These are phyloP conservation scores for Blastocrithidia nonstop DNA, from an alignment of 208 protist species.

Conservation along the genomic window DNA sequence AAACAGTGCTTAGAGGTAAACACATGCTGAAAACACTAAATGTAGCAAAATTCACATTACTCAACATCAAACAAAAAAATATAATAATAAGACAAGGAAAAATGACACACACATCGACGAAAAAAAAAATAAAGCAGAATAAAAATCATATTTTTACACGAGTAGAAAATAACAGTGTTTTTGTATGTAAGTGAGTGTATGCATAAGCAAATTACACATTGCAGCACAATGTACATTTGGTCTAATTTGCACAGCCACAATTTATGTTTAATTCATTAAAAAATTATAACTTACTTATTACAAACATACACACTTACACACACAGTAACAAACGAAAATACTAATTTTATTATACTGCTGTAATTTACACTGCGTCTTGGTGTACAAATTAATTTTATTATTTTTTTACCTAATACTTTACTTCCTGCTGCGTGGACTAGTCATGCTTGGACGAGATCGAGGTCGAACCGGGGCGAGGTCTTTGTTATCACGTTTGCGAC, in stretches of 20 bases:
- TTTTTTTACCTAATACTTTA: neutral
- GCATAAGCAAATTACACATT: neutral
- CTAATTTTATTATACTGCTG: neutral
- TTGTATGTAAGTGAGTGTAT: constrained; percentile 4
- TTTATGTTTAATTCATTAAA: neutral
- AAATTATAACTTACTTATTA: neutral
- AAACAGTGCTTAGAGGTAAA: neutral
- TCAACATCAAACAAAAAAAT: constrained; percentile 1
- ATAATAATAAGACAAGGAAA: neutral
- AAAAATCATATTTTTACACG: constrained; percentile 5
- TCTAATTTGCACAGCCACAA: neutral
- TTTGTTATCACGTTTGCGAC: too few species aligned
- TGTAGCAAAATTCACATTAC: constrained; percentile 7
- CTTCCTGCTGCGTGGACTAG: too few species aligned
- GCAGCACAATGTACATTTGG: neutral
- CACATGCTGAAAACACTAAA: neutral
- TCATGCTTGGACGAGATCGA: too few species aligned
- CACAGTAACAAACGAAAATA: constrained; percentile 1
- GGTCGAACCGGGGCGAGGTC: too few species aligned
- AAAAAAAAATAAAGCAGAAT: constrained; percentile 7
- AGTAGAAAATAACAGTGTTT: too few species aligned
- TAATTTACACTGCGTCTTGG: neutral
- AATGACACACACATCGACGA: neutral
- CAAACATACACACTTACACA: neutral
- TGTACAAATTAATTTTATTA: neutral